Evolutionary conservation across 768 basidiomycete genomes (phyloP), one percentile per base, ranked within the genome.

Genomic region (Leccinum boreale): DNA sequence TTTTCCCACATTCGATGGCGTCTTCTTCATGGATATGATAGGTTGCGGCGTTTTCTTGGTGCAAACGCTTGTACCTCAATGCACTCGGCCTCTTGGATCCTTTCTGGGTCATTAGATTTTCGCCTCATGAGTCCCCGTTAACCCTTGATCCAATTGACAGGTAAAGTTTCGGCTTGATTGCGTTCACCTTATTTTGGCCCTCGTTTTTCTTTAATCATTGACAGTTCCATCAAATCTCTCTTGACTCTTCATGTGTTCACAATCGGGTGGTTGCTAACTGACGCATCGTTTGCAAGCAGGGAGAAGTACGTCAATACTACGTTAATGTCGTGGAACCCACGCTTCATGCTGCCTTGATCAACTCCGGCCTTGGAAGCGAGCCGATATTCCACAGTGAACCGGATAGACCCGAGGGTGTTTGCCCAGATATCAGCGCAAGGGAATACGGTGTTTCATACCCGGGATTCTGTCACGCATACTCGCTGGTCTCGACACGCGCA

Each of bases 401-500:
- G 14, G 50, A 42, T 24, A 36, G 11, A 49, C 28, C 50, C 36
- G 31, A 17, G 28, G 53, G 49, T 59, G 42, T n/a, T 26, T 7
- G 21, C 39, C 10, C 62, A 14, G 52, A 46, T 48, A 23, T 23
- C 11, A 17, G 45, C 21, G 51, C 59, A 42, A 58, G 58, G 21
- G 26, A 46, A 48, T 49, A 59, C 15, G 42, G 46, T 47, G 57
- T 60, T 50, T 73, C 73, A 19, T 63, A 73, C 31, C 35, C 62
- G 26, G 73, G 71, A 28, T 72, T 71, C 39, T 72, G 69, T 33
- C 71, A 63, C 28, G 71, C 73, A 5, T 84, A 81, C 64, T 74
- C 81, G 2, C 79, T 94, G 33, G 89, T 95, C 52, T 89, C 86
- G 3, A 89, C 91, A 4, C 80, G 93, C 39, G 87, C 91, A 3